These are phyloP conservation scores for Marchantia paleacea DNA, from an alignment of 225 moss, liverwort and hornwort species.

Conservation along the genomic window DNA sequence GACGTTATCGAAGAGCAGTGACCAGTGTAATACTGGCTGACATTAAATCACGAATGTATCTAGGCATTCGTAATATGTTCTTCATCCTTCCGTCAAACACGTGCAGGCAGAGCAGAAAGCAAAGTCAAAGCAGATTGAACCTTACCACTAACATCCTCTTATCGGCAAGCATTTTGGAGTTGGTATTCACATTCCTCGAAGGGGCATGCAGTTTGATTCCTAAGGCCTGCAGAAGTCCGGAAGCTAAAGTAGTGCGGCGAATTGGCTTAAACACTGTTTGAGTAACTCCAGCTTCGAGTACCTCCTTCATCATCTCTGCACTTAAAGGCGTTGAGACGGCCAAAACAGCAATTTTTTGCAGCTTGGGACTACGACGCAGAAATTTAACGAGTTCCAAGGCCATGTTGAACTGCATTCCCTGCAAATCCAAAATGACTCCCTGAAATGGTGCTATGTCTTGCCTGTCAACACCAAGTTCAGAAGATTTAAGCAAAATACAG, in stretches of 20 bases:
- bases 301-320: constrained; percentile 24
- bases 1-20: not conserved
- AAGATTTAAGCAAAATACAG: not conserved
- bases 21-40: not conserved
- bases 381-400: constrained; percentile 40
- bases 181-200: constrained; percentile 31
- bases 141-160: constrained; percentile 70
- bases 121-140: not conserved
- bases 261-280: constrained; percentile 54
- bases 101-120: not conserved
- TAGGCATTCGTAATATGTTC: not conserved
- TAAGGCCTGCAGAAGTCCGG: constrained; percentile 55
- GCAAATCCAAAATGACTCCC: constrained; percentile 60
- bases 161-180: constrained; percentile 50
- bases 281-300: constrained; percentile 56
- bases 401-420: constrained; percentile 45
- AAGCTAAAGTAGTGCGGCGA: constrained; percentile 52
- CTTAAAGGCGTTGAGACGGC: constrained; percentile 41
- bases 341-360: constrained; percentile 44
- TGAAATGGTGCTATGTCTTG: constrained; percentile 38
- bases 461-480: constrained; percentile 18
- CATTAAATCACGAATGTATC: too few species aligned
- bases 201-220: constrained; percentile 41
- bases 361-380: constrained; percentile 38
- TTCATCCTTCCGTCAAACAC: not conserved